phyloP scores from a whole-genome alignment of 2,329 filamentous ascomycete genomes.

The Clarireedia paspali region DNA sequence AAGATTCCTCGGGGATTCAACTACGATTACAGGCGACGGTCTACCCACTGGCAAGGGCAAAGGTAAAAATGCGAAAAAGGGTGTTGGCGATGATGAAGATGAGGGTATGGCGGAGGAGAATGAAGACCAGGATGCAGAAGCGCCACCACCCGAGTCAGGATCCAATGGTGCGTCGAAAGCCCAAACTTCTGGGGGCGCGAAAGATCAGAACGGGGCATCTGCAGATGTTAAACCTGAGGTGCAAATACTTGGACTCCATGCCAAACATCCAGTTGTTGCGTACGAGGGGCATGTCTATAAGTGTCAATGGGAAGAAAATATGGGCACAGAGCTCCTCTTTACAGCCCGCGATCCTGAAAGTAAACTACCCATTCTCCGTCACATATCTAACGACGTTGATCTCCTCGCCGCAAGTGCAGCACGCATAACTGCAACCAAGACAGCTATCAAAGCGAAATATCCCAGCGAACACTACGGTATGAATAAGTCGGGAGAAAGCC shows the following conservation, averaged over 20 bases:
- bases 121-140: slow-evolving; percentile 15
- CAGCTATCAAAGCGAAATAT: slow-evolving; percentile 1
- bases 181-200: slow-evolving; percentile 9
- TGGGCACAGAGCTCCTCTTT: slow-evolving; percentile 80
- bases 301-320: slow-evolving; percentile 72
- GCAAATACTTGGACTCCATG: slow-evolving; percentile 79
- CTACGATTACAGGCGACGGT: slow-evolving; percentile 1
- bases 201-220: slow-evolving; percentile 7
- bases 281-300: slow-evolving; percentile 73
- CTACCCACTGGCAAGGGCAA: not conserved
- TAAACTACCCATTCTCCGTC: slow-evolving; percentile 40
- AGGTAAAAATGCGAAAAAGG: slow-evolving; percentile 4
- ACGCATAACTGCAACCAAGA: slow-evolving; percentile 56
- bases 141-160: slow-evolving; percentile 18
- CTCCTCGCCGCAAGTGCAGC: slow-evolving; percentile 64
- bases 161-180: not conserved
- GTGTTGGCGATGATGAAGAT: slow-evolving; percentile 6
- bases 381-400: slow-evolving; percentile 53
- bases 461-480: not conserved
- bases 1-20: slow-evolving; percentile 3
- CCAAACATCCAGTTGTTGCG: slow-evolving; percentile 65
- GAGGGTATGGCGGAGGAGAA: slow-evolving; percentile 16
- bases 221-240: slow-evolving; percentile 35
- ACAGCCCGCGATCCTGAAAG: slow-evolving; percentile 38
- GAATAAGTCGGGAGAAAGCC: not conserved